A percentile compares a stretch with the other conserved stretches of the same genome.
These are phyloP conservation scores for Rhodotorula mucilaginosa DNA, from an alignment of 1,284 basidiomycete genomes.

Conservation along the genomic window DNA sequence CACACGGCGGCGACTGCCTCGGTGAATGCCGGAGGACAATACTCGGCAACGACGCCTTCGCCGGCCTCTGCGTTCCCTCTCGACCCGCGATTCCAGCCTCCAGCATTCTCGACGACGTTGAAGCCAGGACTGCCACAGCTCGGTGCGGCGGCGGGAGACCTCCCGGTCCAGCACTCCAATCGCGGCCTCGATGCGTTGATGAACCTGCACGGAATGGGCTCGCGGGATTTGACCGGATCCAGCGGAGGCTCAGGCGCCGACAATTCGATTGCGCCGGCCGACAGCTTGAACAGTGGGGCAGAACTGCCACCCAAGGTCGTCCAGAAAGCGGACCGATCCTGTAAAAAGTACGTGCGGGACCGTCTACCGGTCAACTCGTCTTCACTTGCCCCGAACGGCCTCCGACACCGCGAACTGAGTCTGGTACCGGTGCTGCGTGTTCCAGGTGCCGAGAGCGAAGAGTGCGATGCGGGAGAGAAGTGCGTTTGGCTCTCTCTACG, in stretches of 20 bases:
- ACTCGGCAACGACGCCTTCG: background rate
- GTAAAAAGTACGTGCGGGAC: constrained; percentile 17
- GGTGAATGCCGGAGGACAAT: too few species aligned
- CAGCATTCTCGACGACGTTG: background rate
- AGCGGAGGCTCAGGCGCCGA: background rate
- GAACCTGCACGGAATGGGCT: background rate
- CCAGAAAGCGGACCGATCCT: constrained; percentile 25
- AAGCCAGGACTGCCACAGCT: background rate
- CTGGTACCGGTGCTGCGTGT: background rate
- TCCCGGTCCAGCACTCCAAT: background rate
- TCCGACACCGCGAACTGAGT: too few species aligned
- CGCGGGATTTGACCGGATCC: background rate
- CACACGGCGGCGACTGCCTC: background rate
- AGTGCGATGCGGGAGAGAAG: constrained; percentile 27
- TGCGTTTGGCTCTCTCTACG: background rate
- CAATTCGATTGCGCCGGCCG: background rate
- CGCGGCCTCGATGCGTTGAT: background rate
- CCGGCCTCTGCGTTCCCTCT: background rate
- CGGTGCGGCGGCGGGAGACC: background rate
- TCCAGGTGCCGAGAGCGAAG: constrained; percentile 26
- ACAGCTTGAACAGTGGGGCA: background rate
- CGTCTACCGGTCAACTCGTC: too few species aligned
- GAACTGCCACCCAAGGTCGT: constrained; percentile 3
- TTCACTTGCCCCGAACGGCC: background rate
- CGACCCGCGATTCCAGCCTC: background rate